Base-by-base conservation (phyloP, 176 grass and related monocot species). In the Lolium multiflorum region DNA sequence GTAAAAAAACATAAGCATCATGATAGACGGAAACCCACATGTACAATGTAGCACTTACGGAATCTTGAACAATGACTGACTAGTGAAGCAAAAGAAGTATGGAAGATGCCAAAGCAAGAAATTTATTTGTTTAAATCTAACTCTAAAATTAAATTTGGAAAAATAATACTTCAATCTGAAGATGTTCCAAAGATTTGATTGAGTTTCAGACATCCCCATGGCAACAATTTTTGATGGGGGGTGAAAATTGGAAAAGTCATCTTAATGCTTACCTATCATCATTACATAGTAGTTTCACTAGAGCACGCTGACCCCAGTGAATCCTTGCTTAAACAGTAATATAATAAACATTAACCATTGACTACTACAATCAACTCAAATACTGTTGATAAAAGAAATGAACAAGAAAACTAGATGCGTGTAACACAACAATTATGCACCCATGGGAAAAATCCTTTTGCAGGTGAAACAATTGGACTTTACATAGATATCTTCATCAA, bases 141-240 rank as follows among this genome's bases (percentile, higher is more conserved):
- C 28, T 28, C 28, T 28, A 28, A 28, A 28, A 31, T 77, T 13
- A 56, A 37, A 85, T 67, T 62, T 78, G 6, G 28, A 57, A 6
- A 79, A 50, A 75, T 7, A 52, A 75, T 52, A 52, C 22, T 52
- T 17, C 72, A 75, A 16, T 52, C 72, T 64, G 78, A 22, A 88
- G 18, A 43, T 71, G 26, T 57, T 67, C 6, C n/a, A 73, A 39
- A 83, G 38, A 59, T 26, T 28, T 55, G 17, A 69, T 39, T 17
- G 51, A 83, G 24, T 41, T 60, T 50, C 59, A 65, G 24, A 16
- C 49, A 63, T 51, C 71, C 43, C 6, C 74, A 62, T 83, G 54
- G 15, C 16, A 49, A 7, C 48, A 51, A 66, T 82, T 22, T 39
- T n/a, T 62, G 38, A 41, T 7, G 54, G 54, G 11, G 16, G 26